Evolutionary conservation across 2,329 filamentous ascomycete genomes (phyloP), one percentile per base, ranked within the genome.

Genomic region (Juglanconis oblonga): DNA sequence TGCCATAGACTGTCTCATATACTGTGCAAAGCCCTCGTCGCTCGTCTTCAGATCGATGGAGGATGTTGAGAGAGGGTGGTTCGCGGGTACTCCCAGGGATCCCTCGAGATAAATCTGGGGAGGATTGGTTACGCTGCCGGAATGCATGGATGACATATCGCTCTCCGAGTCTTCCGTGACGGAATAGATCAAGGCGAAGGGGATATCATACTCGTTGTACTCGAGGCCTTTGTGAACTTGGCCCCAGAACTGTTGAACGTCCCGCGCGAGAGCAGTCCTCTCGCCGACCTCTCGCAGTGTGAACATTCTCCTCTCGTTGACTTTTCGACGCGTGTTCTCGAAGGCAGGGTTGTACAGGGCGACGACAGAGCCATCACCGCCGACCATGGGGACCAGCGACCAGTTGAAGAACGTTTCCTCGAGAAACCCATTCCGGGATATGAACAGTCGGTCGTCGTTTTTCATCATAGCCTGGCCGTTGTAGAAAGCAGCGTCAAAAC

Each of bases 321-420:
- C 86, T 68, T 90, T 91, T 24, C 90, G 82, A 29, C 89, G 77
- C 1, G 91, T 95, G 69, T 92, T 92, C 65, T 95, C 91, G 65
- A 93, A 94, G 0, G 87, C 84, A 3, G 90, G 90, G 68, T 93
- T 93, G 71, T 92, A 93, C 0, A 94, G 73, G 2, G 89, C 90
- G 63, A 90, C 85, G 7, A 93, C 88, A 11, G 84, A 84, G 2
- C 91, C 91, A 61, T 92, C 87, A 44, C 82, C 80, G 3, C 90
- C 90, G 1, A 94, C 83, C 63, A 94, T 79, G 0, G 91, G 91
- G 32, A 94, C 88, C 47, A 94, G 86, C 1, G 87, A 90, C 90
- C 90, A 94, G 11, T 88, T 90, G 70, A 94, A 94, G 69, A 90
- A 94, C 0, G 89, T 87, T 69, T 95, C 91, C 72, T 96, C 90